These are phyloP conservation scores for Dipodascus albidus DNA, from an alignment of 805 yeast genomes.

Conservation along the genomic window DNA sequence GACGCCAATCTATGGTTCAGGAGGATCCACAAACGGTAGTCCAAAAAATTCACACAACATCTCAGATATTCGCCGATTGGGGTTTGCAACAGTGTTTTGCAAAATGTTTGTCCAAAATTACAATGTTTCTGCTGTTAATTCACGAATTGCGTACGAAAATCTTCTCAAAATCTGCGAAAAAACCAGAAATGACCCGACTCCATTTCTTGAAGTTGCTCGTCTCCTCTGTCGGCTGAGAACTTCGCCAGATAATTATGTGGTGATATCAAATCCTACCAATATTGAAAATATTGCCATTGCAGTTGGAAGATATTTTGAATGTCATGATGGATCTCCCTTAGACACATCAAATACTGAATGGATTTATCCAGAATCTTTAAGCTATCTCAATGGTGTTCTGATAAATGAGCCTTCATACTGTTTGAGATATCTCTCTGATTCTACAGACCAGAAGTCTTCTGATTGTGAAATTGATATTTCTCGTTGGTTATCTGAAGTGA, in stretches of 20 bases:
- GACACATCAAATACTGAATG: not conserved
- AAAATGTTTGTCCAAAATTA: conserved; percentile 27
- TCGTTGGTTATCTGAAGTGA: not conserved
- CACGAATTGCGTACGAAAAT: conserved; percentile 27
- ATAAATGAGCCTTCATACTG: not conserved
- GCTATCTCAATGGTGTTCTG: not conserved
- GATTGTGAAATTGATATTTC: not conserved
- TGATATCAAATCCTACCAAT: conserved; percentile 42
- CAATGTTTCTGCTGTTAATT: conserved; percentile 26
- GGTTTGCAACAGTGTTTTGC: conserved; percentile 12
- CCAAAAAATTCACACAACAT: conserved; percentile 1
- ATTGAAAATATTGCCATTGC: conserved; percentile 57
- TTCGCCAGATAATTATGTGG: conserved; percentile 34
- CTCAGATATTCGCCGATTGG: conserved; percentile 14
- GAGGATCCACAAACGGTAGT: not conserved
- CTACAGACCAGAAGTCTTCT: not conserved
- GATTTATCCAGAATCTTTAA: not conserved
- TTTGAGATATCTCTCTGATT: not conserved
- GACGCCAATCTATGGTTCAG: conserved; percentile 7
- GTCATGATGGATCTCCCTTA: not conserved
- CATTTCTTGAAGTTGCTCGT: conserved; percentile 36
- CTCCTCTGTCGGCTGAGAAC: conserved; percentile 44
- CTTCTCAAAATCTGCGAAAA: conserved; percentile 15
- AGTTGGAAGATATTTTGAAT: conserved; percentile 34
- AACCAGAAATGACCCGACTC: conserved; percentile 11